These are phyloP conservation scores for Yamadazyma sp. DNA, from an alignment of 805 yeast species.

Conservation along the genomic window DNA sequence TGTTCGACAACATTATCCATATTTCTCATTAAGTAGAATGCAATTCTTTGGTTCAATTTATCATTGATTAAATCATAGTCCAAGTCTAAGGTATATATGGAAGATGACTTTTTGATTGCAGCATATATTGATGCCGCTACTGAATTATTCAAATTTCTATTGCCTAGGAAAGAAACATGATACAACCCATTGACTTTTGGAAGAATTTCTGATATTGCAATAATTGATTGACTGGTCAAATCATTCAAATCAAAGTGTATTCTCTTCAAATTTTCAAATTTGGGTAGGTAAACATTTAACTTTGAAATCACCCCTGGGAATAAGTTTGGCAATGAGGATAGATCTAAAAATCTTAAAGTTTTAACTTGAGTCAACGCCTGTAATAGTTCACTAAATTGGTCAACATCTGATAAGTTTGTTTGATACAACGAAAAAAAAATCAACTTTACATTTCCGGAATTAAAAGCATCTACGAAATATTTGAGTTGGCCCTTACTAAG, in stretches of 20 bases:
- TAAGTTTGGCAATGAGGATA: conserved; percentile 49
- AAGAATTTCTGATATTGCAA: conserved; percentile 46
- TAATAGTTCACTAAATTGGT: conserved; percentile 35
- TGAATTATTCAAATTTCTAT: conserved; percentile 40
- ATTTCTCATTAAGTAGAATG: conserved; percentile 55
- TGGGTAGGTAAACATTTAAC: conserved; percentile 44
- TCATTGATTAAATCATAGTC: conserved; percentile 53
- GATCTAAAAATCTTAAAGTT: conserved; percentile 48
- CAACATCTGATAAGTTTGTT: conserved; percentile 43
- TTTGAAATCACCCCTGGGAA: conserved; percentile 50
- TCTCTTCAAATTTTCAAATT: conserved; percentile 43
- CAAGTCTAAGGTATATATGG: conserved; percentile 50
- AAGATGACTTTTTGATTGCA: conserved; percentile 43
- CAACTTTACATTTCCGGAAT: conserved; percentile 30
- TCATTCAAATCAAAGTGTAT: conserved; percentile 56
- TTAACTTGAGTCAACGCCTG: conserved; percentile 34
- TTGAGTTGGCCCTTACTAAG: conserved; percentile 42
- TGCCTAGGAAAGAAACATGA: conserved; percentile 55
- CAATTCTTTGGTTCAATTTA: conserved; percentile 51
- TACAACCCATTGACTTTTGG: conserved; percentile 47
- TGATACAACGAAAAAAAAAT: conserved; percentile 53
- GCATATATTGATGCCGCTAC: conserved; percentile 50
- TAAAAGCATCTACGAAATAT: conserved; percentile 46
- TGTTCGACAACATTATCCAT: conserved; percentile 37
- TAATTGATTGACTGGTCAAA: conserved; percentile 42